Base-by-base conservation (phyloP, 495 filamentous ascomycete genomes). In the Talaromyces ruber region DNA sequence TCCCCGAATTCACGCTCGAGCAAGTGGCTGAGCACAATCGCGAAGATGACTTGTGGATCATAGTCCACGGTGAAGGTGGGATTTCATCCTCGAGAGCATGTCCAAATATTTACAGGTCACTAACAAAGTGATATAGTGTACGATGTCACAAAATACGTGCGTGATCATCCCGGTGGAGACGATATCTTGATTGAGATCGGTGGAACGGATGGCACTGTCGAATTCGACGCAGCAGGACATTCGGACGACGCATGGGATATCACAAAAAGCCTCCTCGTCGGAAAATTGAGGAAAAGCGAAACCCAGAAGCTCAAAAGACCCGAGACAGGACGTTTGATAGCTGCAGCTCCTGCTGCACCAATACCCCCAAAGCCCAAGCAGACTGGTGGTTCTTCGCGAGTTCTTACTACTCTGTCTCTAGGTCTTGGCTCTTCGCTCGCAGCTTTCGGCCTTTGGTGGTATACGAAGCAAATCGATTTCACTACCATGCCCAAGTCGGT, bases 151-250 rank as follows among this genome's bases (percentile, higher is more conserved):
- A 65, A 70, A 25, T 84, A 84, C 61, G 47, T 78, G 0, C 65
- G 77, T 58, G 81, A 85, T 60, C 82, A 85, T 63, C 83, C 83
- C 0, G 83, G 83, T 9, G 83, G 82, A 3, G 68, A 68, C 12
- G 78, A 80, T 0, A 68, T 78, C 8, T 71, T 85, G 0, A 4
- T 72, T 4, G 79, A 84, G 47, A 69, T 74, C 5, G 83, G 80
- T 26, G 82, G 83, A 5, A 70, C 63, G 37, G 82, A 85, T 69
- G 82, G 79, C 4, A 84, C 77, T 1, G 73, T 71, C 6, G 75
- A 62, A 3, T 85, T 79, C 57, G 81, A 84, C 28, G 72, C 83
- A 57, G 77, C 77, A 4, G 82, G 81, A 0, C 84, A 85, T 54
- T 81, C 78, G 2, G 74, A 75, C 29, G 81, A 82, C 57, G 79